Evolutionary conservation across 1,284 basidiomycete genomes (phyloP).

Genomic region (Porodaedalea pini): DNA sequence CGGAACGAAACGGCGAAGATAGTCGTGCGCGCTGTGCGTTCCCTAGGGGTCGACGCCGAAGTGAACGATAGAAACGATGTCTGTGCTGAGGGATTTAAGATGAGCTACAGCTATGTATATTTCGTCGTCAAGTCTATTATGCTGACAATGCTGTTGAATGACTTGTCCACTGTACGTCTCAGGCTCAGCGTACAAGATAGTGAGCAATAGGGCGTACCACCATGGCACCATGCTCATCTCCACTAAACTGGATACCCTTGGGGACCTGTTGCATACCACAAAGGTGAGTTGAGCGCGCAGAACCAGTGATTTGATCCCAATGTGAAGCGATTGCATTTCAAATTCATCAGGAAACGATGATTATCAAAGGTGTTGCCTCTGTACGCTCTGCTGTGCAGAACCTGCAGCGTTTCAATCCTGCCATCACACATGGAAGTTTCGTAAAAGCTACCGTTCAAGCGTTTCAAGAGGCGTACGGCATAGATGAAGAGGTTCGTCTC

Average conservation of each 20-base stretch:
- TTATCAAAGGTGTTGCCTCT: slow-evolving; percentile 85
- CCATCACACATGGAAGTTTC: slow-evolving; percentile 68
- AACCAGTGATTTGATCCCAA: too few species aligned
- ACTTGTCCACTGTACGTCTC: slow-evolving; percentile 73
- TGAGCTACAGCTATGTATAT: slow-evolving; percentile 42
- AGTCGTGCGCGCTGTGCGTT: slow-evolving; percentile 75
- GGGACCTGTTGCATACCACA: slow-evolving; percentile 65
- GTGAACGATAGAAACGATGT: slow-evolving; percentile 94
- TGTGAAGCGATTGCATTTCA: too few species aligned
- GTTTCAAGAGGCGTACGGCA: slow-evolving; percentile 65
- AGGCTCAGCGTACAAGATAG: slow-evolving; percentile 97
- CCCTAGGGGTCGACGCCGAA: slow-evolving; percentile 67
- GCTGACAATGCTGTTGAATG: slow-evolving; percentile 20
- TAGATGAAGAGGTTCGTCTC: slow-evolving; percentile 30
- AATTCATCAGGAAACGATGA: slow-evolving; percentile 44
- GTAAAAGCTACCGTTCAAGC: slow-evolving; percentile 66
- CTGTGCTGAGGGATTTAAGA: slow-evolving; percentile 80
- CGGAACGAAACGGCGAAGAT: slow-evolving; percentile 77
- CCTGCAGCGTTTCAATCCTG: slow-evolving; percentile 54
- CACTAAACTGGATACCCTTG: slow-evolving; percentile 67
- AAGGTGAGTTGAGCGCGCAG: slow-evolving; percentile 50
- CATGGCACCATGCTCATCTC: slow-evolving; percentile 99
- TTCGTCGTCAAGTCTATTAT: slow-evolving; percentile 15
- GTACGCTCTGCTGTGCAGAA: slow-evolving; percentile 92
- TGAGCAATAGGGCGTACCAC: slow-evolving; percentile 88